These are phyloP conservation scores for Rhododendron molle DNA, from an alignment of 148 eudicot genomes.

Conservation along the genomic window DNA sequence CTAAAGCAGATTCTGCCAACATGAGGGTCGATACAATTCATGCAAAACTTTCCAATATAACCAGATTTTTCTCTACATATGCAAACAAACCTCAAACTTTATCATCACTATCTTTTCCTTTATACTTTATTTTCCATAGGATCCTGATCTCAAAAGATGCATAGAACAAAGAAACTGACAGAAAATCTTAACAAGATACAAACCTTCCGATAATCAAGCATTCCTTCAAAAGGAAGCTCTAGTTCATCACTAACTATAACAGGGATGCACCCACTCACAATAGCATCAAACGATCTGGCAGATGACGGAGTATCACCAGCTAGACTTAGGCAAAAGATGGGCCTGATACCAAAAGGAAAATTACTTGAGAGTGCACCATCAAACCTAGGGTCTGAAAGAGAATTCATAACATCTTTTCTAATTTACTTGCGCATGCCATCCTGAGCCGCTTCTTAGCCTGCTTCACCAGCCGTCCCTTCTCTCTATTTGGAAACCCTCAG, in stretches of 20 bases:
- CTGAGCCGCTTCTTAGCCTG: slow-evolving; percentile 90
- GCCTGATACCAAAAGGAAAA: slow-evolving; percentile 42
- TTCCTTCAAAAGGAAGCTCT: slow-evolving; percentile 98
- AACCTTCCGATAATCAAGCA: slow-evolving; percentile 94
- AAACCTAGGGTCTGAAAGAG: background rate
- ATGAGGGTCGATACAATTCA: background rate
- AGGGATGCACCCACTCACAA: slow-evolving; percentile 97
- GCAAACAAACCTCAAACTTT: background rate
- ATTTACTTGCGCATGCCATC: slow-evolving; percentile 84
- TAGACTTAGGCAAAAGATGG: slow-evolving; percentile 81
- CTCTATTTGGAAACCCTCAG: slow-evolving; percentile 63
- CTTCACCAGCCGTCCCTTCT: slow-evolving; percentile 90
- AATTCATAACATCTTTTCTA: slow-evolving; percentile 12
- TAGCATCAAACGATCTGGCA: slow-evolving; percentile 94
- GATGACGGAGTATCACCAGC: slow-evolving; percentile 99
- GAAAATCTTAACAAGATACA: background rate
- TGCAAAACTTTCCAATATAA: background rate
- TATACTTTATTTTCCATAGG: background rate
- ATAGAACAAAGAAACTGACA: background rate
- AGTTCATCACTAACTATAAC: slow-evolving; percentile 92
- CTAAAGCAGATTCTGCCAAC: slow-evolving; percentile 11
- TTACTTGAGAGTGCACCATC: background rate
- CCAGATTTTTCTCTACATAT: background rate
- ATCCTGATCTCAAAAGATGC: slow-evolving; percentile 5
- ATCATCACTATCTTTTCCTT: background rate